Percentiles rank a stretch among this genome's conserved stretches.
These are phyloP conservation scores for Mycocentrospora acerina DNA, from an alignment of 2,329 filamentous ascomycete species.

Conservation along the genomic window DNA sequence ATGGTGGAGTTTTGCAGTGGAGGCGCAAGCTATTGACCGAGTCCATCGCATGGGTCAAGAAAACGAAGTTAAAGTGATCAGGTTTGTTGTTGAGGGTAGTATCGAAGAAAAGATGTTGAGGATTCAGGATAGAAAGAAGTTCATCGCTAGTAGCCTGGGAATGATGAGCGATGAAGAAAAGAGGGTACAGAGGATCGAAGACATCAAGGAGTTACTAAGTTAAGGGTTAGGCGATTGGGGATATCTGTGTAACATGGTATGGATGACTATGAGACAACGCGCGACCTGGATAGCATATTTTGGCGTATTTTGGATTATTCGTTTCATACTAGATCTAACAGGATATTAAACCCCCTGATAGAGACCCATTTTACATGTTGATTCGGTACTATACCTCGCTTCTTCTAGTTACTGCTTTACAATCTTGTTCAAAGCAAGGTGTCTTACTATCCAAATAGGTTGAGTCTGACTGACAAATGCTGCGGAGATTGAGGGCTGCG, in stretches of 20 bases:
- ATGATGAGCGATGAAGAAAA: constrained; percentile 97
- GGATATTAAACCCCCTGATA: too few relatives aligned
- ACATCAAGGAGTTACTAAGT: constrained; percentile 87
- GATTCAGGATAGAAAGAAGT: constrained; percentile 95
- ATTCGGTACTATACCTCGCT: too few relatives aligned
- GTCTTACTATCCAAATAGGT: too few relatives aligned
- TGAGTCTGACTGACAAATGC: too few relatives aligned
- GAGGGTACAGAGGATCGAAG: constrained; percentile 84
- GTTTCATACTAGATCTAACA: too few relatives aligned
- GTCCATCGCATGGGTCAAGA: constrained; percentile 97
- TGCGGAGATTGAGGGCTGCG: too few relatives aligned
- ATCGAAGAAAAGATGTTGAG: constrained; percentile 94
- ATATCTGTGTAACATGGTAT: background rate
- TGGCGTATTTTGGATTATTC: too few relatives aligned
- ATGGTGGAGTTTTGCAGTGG: constrained; percentile 98
- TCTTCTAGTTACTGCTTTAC: too few relatives aligned
- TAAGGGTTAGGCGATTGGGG: constrained; percentile 21
- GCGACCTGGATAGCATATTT: background rate
- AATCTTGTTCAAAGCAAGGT: too few relatives aligned
- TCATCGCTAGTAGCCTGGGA: constrained; percentile 89
- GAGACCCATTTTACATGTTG: too few relatives aligned
- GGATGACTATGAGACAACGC: background rate
- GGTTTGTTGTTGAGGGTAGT: constrained; percentile 86
- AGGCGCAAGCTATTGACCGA: constrained; percentile 95
- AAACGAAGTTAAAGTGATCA: constrained; percentile 77